Base-by-base conservation (phyloP, 225 moss, liverwort and hornwort genomes). In the Takakia lepidozioides region DNA sequence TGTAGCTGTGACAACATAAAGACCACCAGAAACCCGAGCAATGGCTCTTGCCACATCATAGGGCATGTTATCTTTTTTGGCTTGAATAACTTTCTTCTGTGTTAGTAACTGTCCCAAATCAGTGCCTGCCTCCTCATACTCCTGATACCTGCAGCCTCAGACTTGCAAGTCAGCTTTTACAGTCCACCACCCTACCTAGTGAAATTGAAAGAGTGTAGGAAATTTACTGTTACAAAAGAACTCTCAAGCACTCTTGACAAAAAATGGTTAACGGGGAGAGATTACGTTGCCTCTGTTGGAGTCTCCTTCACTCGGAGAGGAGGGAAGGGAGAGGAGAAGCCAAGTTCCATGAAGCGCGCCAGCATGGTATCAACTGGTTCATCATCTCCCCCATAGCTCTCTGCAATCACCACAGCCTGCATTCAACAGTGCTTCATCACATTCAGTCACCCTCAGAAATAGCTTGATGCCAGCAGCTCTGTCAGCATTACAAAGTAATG, bases 381-480 rank as follows among this genome's bases (percentile, higher is more conserved):
- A 42, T 95, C 93, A 40, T 95, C 89, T 23, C 93, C 93, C 38
- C 93, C 93, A 39, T 84, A 95, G 41, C 93, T 95, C 70, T 95
- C 93, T 34, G 89, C 93, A 37, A 95, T 84, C 64, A 95, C 49
- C 32, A 95, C 55, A 32, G 76, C 70, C 89, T 91, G 78, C 8
- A 51, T 15, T 1, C 29, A 11, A 11, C 17, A 24, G 26, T 1
- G 17, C 26, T 49, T 16, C 20, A 20, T 11, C 14, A 28, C 50
- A 29, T 18, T 7, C 14, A n/a, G 3, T 18, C 27, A n/a, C n/a
- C n/a, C n/a, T n/a, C n/a, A n/a, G n/a, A n/a, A n/a, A n/a, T n/a
- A n/a, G n/a, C n/a, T n/a, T n/a, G n/a, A n/a, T n/a, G n/a, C n/a
- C n/a, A n/a, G n/a, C n/a, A n/a, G n/a, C n/a, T n/a, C n/a, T n/a